Conservation (phyloP, 805 yeast genomes). For the Sugiyamaella valdiviana region DNA sequence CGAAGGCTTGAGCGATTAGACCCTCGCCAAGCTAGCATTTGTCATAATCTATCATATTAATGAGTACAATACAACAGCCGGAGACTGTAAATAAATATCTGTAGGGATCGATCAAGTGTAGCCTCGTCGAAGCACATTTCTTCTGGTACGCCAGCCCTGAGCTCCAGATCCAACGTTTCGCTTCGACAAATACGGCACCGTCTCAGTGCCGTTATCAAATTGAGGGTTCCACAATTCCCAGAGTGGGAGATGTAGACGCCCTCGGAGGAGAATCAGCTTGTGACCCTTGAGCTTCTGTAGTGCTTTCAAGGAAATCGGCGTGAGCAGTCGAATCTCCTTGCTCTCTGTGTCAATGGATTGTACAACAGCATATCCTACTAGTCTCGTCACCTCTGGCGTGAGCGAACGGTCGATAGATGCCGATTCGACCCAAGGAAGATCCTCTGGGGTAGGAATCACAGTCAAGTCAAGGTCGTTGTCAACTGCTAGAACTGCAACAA, state of each 20-base stretch:
- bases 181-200: slow-evolving; percentile 39
- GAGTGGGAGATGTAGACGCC: slow-evolving; percentile 60
- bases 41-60: neutral
- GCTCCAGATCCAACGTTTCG: slow-evolving; percentile 11
- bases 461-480: slow-evolving; percentile 3
- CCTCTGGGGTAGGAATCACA: slow-evolving; percentile 1
- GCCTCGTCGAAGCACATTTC: slow-evolving; percentile 14
- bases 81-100: neutral
- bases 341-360: slow-evolving; percentile 52
- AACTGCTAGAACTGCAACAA: slow-evolving; percentile 28
- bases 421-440: slow-evolving; percentile 13
- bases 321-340: slow-evolving; percentile 47
- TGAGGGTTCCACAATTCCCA: slow-evolving; percentile 43
- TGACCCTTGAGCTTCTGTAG: slow-evolving; percentile 29
- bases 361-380: slow-evolving; percentile 51
- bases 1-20: neutral
- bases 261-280: slow-evolving; percentile 47
- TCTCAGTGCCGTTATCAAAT: slow-evolving; percentile 17
- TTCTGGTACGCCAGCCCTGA: slow-evolving; percentile 11
- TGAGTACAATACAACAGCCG: neutral
- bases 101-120: neutral
- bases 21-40: too few species aligned
- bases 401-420: slow-evolving; percentile 7
- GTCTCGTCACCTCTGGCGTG: slow-evolving; percentile 12
- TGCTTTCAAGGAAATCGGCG: slow-evolving; percentile 31